phyloP scores from a whole-genome alignment of 179 eudicot species.

The Dionaea muscipula region DNA sequence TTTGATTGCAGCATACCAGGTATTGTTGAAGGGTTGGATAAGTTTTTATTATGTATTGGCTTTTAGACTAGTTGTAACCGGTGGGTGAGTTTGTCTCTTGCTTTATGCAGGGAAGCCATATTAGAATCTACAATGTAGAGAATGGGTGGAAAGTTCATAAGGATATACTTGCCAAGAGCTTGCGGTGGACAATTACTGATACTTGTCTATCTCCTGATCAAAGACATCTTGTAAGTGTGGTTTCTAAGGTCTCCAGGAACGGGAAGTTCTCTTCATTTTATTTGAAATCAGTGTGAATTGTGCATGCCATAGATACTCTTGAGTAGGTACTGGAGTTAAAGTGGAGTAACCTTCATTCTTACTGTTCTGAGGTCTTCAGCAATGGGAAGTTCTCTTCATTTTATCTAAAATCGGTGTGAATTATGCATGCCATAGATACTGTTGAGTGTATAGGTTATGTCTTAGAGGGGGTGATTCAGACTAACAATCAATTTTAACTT shows the following conservation, averaged over 20 bases:
- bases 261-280: not conserved
- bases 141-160: conserved; percentile 62
- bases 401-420: not conserved
- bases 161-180: conserved; percentile 55
- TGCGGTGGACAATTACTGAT: conserved; percentile 85
- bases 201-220: conserved; percentile 78
- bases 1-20: conserved; percentile 77
- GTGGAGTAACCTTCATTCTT: too few relatives aligned
- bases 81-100: not conserved
- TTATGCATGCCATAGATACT: too few relatives aligned
- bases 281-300: too few relatives aligned
- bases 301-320: too few relatives aligned
- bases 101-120: conserved; percentile 55
- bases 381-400: not conserved
- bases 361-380: not conserved
- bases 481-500: too few relatives aligned
- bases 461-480: too few relatives aligned
- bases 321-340: too few relatives aligned
- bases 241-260: not conserved
- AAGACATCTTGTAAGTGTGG: conserved; percentile 52
- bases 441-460: too few relatives aligned
- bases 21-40: conserved; percentile 8
- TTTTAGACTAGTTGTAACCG: conserved; percentile 5
- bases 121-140: conserved; percentile 59
- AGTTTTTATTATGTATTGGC: not conserved